Evolutionary conservation across 2,329 filamentous ascomycete species (phyloP).

Genomic region (Fusarium sp.): DNA sequence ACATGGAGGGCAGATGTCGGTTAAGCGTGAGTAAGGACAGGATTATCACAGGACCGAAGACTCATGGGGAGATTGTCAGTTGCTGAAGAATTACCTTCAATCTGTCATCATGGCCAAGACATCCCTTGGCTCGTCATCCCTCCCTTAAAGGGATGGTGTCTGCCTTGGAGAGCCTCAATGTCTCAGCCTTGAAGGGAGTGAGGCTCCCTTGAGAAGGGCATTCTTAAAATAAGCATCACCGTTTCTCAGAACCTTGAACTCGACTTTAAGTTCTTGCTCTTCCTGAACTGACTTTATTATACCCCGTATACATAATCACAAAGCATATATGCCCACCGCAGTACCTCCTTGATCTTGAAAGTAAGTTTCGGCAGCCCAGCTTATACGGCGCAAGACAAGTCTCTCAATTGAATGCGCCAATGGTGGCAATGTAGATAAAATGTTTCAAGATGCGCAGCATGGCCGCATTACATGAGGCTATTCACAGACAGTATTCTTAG

Average conservation of each 20-base stretch:
- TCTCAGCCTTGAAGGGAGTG: not conserved
- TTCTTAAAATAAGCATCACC: not conserved
- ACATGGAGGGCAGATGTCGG: not conserved
- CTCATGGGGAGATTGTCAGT: not conserved
- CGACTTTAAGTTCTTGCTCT: not conserved
- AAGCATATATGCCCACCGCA: not conserved
- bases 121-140: not conserved
- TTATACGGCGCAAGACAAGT: not conserved
- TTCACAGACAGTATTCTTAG: not conserved
- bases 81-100: not conserved
- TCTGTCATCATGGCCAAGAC: not conserved
- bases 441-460: not conserved
- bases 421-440: not conserved
- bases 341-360: not conserved
- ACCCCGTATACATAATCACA: not conserved
- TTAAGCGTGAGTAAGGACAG: not conserved
- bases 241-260: not conserved
- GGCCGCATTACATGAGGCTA: not conserved
- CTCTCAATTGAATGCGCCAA: not conserved
- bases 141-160: slow-evolving; percentile 5
- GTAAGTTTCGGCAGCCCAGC: not conserved
- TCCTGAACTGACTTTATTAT: not conserved
- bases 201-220: not conserved
- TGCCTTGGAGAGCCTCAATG: not conserved
- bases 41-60: not conserved